Percentiles rank a stretch among this genome's conserved stretches.
Conservation (phyloP, 192 early-diverging fungal species). For the Gorgonomyces haynaldii region DNA sequence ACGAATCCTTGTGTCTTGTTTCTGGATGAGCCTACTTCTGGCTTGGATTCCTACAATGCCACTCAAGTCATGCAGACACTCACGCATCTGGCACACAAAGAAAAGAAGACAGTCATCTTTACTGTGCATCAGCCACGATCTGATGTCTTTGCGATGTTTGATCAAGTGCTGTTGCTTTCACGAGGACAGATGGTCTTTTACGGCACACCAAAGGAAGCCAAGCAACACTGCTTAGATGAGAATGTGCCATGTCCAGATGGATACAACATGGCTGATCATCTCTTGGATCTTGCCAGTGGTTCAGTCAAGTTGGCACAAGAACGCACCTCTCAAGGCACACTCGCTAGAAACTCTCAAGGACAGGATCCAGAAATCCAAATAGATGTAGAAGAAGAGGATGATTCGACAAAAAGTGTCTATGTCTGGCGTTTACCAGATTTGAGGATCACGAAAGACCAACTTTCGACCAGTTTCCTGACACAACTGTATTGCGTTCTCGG, state of each 20-base stretch:
- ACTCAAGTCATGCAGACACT: slow-evolving; percentile 52
- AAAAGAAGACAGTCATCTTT: slow-evolving; percentile 60
- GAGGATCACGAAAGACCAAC: no score
- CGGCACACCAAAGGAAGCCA: slow-evolving; percentile 34
- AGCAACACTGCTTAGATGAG: slow-evolving; percentile 32
- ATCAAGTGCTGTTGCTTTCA: slow-evolving; percentile 64
- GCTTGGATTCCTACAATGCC: slow-evolving; percentile 45
- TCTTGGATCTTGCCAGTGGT: slow-evolving; percentile 43
- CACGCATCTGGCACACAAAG: slow-evolving; percentile 42
- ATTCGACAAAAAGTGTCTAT: no score
- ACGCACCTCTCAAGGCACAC: no score
- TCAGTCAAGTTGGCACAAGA: no score
- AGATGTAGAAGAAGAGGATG: no score
- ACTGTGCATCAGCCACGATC: slow-evolving; percentile 86
- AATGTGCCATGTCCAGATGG: slow-evolving; percentile 54
- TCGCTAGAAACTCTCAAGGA: no score
- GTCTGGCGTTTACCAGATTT: no score
- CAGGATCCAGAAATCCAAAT: no score
- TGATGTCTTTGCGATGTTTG: slow-evolving; percentile 70
- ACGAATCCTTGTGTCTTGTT: slow-evolving; percentile 38
- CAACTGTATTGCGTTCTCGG: slow-evolving; percentile 31
- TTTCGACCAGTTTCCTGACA: slow-evolving; percentile 32
- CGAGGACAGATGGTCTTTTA: slow-evolving; percentile 53
- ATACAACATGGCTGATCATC: slow-evolving; percentile 64
- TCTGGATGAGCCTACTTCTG: slow-evolving; percentile 47